phyloP scores from a whole-genome alignment of 2,329 filamentous ascomycete species.

The Monosporascus sp. region DNA sequence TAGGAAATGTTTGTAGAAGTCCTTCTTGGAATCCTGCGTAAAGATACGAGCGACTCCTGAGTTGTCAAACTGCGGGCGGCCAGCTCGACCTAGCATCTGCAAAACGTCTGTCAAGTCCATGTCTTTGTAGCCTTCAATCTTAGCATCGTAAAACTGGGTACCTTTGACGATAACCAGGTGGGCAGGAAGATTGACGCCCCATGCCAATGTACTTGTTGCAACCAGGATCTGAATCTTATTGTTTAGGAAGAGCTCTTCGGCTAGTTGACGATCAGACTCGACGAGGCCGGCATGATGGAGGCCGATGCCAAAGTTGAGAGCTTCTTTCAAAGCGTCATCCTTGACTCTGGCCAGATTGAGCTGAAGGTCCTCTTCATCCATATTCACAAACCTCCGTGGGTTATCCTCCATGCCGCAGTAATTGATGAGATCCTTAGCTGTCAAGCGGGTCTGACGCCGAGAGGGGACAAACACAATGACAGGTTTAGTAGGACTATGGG shows the following conservation, averaged over 20 bases:
- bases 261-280: slow-evolving; percentile 84
- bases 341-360: slow-evolving; percentile 85
- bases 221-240: slow-evolving; percentile 98
- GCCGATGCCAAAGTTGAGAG: slow-evolving; percentile 95
- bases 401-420: slow-evolving; percentile 98
- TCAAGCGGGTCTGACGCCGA: slow-evolving; percentile 87
- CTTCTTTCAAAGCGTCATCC: slow-evolving; percentile 86
- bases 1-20: slow-evolving; percentile 98
- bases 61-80: slow-evolving; percentile 91
- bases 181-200: slow-evolving; percentile 96
- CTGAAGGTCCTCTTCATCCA: slow-evolving; percentile 91
- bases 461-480: slow-evolving; percentile 98
- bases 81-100: slow-evolving; percentile 95
- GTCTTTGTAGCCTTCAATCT: slow-evolving; percentile 95
- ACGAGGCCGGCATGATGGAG: slow-evolving; percentile 95
- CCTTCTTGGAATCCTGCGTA: slow-evolving; percentile 95
- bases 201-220: slow-evolving; percentile 91
- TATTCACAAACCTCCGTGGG: slow-evolving; percentile 83
- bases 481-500: slow-evolving; percentile 90
- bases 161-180: slow-evolving; percentile 97
- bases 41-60: slow-evolving; percentile 96
- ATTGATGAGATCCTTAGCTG: slow-evolving; percentile 94
- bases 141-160: slow-evolving; percentile 96
- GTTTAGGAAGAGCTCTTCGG: slow-evolving; percentile 91
- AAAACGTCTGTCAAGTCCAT: slow-evolving; percentile 98